Evolutionary conservation across 176 grass and related monocot species (phyloP).

Genomic region (Saccharum officinarum): DNA sequence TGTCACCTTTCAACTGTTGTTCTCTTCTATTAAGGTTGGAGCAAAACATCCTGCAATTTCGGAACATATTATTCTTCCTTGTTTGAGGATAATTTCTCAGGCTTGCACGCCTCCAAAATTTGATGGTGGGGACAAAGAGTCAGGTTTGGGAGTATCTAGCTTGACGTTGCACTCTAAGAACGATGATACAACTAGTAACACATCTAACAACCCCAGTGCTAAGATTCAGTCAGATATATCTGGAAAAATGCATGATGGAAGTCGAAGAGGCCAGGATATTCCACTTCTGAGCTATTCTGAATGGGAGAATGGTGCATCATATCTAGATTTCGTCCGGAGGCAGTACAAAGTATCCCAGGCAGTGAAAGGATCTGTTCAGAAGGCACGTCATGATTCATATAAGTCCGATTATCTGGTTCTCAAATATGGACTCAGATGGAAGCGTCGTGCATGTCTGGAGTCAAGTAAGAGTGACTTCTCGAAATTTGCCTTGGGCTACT

Average conservation of each 20-base stretch:
- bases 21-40: slow-evolving; percentile 95
- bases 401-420: slow-evolving; percentile 80
- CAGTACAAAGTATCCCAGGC: slow-evolving; percentile 90
- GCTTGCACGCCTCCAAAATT: slow-evolving; percentile 94
- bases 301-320: slow-evolving; percentile 96
- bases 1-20: slow-evolving; percentile 87
- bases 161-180: slow-evolving; percentile 64
- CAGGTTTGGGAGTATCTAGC: slow-evolving; percentile 64
- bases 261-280: slow-evolving; percentile 63
- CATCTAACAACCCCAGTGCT: slow-evolving; percentile 38
- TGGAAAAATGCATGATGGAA: slow-evolving; percentile 47
- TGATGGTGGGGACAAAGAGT: slow-evolving; percentile 74
- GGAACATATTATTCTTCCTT: slow-evolving; percentile 98
- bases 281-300: slow-evolving; percentile 93
- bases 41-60: slow-evolving; percentile 99
- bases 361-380: slow-evolving; percentile 59
- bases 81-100: slow-evolving; percentile 95
- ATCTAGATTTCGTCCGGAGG: slow-evolving; percentile 94
- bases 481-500: slow-evolving; percentile 88
- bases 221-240: slow-evolving; percentile 57
- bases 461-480: slow-evolving; percentile 85
- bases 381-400: slow-evolving; percentile 53
- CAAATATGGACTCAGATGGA: slow-evolving; percentile 96
- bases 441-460: slow-evolving; percentile 69
- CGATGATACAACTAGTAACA: slow-evolving; percentile 49